Percentiles rank a stretch among this genome's conserved stretches.
Conservation (phyloP, 108 stramenopile species). For the Cyclostephanos tholiformis region DNA sequence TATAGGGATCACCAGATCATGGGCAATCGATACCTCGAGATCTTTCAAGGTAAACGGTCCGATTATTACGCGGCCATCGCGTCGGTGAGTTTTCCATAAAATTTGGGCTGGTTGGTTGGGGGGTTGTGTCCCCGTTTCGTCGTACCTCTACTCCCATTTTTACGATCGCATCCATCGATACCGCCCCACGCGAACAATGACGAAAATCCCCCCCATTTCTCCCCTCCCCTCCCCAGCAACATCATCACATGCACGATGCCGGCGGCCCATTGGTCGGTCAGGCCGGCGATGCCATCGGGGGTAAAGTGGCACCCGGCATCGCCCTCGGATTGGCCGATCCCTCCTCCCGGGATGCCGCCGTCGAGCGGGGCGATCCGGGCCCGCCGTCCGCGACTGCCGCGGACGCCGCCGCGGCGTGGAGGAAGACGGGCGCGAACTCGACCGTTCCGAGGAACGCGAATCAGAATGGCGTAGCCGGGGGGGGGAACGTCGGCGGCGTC, state of each 20-base stretch:
- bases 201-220: no score
- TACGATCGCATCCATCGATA: no score
- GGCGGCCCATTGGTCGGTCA: constrained; percentile 31
- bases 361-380: background rate
- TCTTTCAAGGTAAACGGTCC: constrained; percentile 83
- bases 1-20: constrained; percentile 80
- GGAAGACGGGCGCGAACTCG: constrained; percentile 25
- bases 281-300: constrained; percentile 20
- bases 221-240: constrained; percentile 55
- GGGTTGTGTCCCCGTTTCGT: no score
- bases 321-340: constrained; percentile 14
- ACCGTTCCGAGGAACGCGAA: constrained; percentile 27
- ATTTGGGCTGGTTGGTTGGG: no score
- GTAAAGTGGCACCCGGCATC: constrained; percentile 13
- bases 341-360: constrained; percentile 23
- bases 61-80: constrained; percentile 92
- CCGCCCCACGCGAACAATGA: no score
- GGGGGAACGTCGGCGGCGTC: constrained; percentile 28
- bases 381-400: no score
- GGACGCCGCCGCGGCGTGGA: constrained; percentile 30
- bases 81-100: constrained; percentile 56
- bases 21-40: constrained; percentile 86
- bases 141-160: no score
- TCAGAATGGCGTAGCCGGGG: constrained; percentile 14
- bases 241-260: constrained; percentile 65